These are phyloP conservation scores for Penicillium silybi DNA, from an alignment of 495 filamentous ascomycete species.

Conservation along the genomic window DNA sequence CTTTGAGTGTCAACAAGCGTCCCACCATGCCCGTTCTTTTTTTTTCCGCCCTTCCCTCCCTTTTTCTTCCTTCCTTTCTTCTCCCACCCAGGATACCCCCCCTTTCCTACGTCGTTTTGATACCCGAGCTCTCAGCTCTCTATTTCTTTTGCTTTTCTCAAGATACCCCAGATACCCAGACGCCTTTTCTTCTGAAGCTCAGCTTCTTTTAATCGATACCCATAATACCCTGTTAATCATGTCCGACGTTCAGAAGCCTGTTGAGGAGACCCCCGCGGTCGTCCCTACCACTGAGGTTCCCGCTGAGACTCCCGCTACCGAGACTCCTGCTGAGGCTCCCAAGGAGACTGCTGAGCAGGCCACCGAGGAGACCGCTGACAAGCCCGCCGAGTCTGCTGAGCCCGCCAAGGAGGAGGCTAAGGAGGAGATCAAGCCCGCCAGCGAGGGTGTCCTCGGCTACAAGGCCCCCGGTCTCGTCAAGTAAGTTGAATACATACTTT, in stretches of 20 bases:
- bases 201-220: slow-evolving; percentile 35
- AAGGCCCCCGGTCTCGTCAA: slow-evolving; percentile 88
- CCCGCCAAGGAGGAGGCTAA: slow-evolving; percentile 25
- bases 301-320: slow-evolving; percentile 35
- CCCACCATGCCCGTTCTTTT: slow-evolving; percentile 27
- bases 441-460: slow-evolving; percentile 75
- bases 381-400: slow-evolving; percentile 47
- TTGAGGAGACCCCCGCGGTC: slow-evolving; percentile 45
- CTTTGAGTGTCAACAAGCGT: slow-evolving; percentile 27
- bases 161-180: slow-evolving; percentile 42
- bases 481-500: slow-evolving; percentile 51
- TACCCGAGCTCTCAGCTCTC: slow-evolving; percentile 46
- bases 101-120: slow-evolving; percentile 39
- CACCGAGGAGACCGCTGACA: slow-evolving; percentile 29
- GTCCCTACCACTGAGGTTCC: slow-evolving; percentile 34
- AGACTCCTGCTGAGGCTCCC: slow-evolving; percentile 31
- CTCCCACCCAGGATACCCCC: slow-evolving; percentile 21
- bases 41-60: slow-evolving; percentile 28
- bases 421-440: slow-evolving; percentile 33
- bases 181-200: slow-evolving; percentile 26
- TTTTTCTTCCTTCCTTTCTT: slow-evolving; percentile 26
- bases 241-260: slow-evolving; percentile 49
- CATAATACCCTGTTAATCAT: slow-evolving; percentile 36
- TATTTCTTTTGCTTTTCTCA: slow-evolving; percentile 41
- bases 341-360: slow-evolving; percentile 40